Evolutionary conservation across 441 rosid species (phyloP).

Genomic region (Pelargonium australe): DNA sequence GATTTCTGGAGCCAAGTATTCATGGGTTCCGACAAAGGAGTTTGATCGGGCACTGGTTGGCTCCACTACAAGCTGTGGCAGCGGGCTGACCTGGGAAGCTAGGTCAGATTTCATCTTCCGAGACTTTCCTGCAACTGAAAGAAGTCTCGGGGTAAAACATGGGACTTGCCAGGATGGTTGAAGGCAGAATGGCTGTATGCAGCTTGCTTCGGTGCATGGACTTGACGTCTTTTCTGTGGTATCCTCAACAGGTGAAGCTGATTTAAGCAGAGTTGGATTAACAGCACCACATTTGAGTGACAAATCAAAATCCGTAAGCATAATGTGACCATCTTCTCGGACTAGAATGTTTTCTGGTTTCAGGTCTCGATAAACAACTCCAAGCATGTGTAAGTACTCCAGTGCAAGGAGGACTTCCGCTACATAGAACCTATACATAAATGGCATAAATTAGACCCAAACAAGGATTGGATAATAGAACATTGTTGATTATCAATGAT

Average conservation of each 20-base stretch:
- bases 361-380: slow-evolving; percentile 70
- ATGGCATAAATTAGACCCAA: slow-evolving; percentile 6
- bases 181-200: slow-evolving; percentile 72
- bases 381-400: slow-evolving; percentile 83
- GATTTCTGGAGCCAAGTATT: slow-evolving; percentile 73
- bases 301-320: slow-evolving; percentile 78
- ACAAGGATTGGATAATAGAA: background rate
- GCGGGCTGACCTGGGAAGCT: slow-evolving; percentile 46
- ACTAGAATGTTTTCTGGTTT: slow-evolving; percentile 77
- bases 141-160: slow-evolving; percentile 64
- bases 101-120: slow-evolving; percentile 50
- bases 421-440: slow-evolving; percentile 52
- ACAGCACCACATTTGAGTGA: slow-evolving; percentile 50
- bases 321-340: slow-evolving; percentile 78
- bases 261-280: slow-evolving; percentile 41
- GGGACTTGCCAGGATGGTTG: slow-evolving; percentile 68
- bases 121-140: slow-evolving; percentile 46
- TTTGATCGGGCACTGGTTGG: slow-evolving; percentile 70
- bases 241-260: slow-evolving; percentile 40
- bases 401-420: slow-evolving; percentile 76
- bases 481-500: background rate
- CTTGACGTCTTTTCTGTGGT: slow-evolving; percentile 48
- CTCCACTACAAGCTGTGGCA: slow-evolving; percentile 72
- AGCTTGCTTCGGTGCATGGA: slow-evolving; percentile 59
- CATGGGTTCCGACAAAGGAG: slow-evolving; percentile 73